Base-by-base conservation (phyloP, 106 monocot species). In the Acanthochlamys bracteata region DNA sequence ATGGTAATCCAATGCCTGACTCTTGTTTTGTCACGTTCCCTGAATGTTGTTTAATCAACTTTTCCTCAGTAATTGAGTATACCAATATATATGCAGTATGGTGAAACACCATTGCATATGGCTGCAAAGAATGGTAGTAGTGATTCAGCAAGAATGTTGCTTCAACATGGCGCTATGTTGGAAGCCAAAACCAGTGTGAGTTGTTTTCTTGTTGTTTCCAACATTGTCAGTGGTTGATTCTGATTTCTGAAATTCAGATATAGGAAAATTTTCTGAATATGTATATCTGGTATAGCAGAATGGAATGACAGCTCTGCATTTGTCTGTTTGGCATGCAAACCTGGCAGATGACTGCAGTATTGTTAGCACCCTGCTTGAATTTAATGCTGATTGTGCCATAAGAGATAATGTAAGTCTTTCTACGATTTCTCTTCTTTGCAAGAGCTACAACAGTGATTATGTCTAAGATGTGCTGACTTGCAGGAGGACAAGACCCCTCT, bases 91-190 rank as follows among this genome's bases (percentile, higher is more conserved):
- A 62, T 68, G 40, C 78, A 96, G 96, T 96, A 88, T 79, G 96
- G 91, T 20, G 96, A 96, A 70, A 91, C 96, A 21, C 96, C 96
- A 43, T 59, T 96, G 63, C 96, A 96, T 60, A 84, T 96, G 88
- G 96, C 96, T 22, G 88, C 84, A 23, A 96, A 96, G 70, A 88
- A 88, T 72, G 85, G 96, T 40, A 78, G 73, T 66, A 76, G 63
- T 63, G 83, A 85, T 53, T 71, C 88, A 7, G 74, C 81, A 26
- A 67, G 62, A 23, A 26, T 96, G 43, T 88, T 91, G 22, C 73
- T 96, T 61, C 71, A 75, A 41, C 68, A 63, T 67, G 90, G 90
- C 57, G 80, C 96, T 25, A 55, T 55, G 24, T 54, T 96, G 12
- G 83, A 85, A 62, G 96, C 96, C 24, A 88, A 81, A 71, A 79